Conservation (phyloP, 805 yeast genomes). For the Torulaspora indica region DNA sequence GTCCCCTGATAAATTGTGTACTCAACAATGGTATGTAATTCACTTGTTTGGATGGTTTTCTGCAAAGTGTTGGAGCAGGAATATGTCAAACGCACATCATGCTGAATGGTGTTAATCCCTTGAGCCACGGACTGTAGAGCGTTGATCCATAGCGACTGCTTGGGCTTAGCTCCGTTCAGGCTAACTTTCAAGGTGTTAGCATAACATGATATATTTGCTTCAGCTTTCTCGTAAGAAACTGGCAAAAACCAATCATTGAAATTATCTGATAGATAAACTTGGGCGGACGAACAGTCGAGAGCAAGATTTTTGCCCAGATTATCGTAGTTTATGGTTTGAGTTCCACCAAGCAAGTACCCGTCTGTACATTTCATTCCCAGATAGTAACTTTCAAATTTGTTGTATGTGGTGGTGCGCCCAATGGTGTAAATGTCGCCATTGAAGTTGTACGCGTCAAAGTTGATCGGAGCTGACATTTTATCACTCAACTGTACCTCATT, state of each 20-base stretch:
- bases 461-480: constrained; percentile 26
- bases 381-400: constrained; percentile 33
- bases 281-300: constrained; percentile 34
- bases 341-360: constrained; percentile 31
- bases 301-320: constrained; percentile 34
- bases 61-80: constrained; percentile 31
- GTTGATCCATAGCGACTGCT: constrained; percentile 33
- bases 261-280: constrained; percentile 24
- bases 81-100: constrained; percentile 20
- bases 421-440: constrained; percentile 21
- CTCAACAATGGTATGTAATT: constrained; percentile 12
- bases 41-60: constrained; percentile 22
- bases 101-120: constrained; percentile 22
- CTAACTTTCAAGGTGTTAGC: constrained; percentile 21
- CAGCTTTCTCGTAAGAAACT: constrained; percentile 12
- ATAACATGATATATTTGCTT: constrained; percentile 24
- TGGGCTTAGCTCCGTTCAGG: constrained; percentile 25
- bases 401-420: constrained; percentile 35
- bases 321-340: constrained; percentile 29
- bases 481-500: constrained; percentile 28
- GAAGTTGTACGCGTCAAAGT: constrained; percentile 24
- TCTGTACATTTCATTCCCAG: constrained; percentile 35
- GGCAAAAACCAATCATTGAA: constrained; percentile 39
- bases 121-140: constrained; percentile 30
- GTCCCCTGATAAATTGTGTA: constrained; percentile 17